Evolutionary conservation across 2,329 filamentous ascomycete genomes (phyloP), one percentile per base, ranked within the genome.

Genomic region (Colletotrichum sp.): DNA sequence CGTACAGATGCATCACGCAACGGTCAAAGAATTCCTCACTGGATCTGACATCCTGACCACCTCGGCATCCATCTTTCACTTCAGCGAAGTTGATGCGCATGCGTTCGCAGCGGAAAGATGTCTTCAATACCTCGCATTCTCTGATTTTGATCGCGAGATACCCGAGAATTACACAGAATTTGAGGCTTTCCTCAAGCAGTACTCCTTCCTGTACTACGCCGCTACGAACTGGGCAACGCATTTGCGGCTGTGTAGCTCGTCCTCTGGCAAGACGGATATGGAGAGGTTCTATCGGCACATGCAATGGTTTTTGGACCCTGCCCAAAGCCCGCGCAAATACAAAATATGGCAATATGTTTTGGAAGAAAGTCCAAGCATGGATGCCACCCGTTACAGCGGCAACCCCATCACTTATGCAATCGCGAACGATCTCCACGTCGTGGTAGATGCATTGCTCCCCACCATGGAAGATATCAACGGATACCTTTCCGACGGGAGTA

Each of bases 401-500:
- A 1, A 0, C 4, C 18, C 18, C 6, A 48, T 48, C 10, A 48
- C 0, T 7, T 48, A 48, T 0, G 44, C 44, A 0, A 48, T 48
- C 6, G 44, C 44, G 0, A 48, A 48, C 9, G 44, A 48, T 22
- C 44, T 48, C 10, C 44, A 48, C 10, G 3, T 48, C 44, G 1
- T 48, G 44, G 10, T 48, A 0, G 44, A 48, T 0, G 6, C 6
- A 48, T 0, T 48, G 0, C 44, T 48, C 0, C 44, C 44, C 6
- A 48, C 10, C 0, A 2, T 48, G 18, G 44, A 48, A 0, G 44
- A 48, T 0, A 0, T 48, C 0, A 22, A 48, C 0, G 10, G 0
- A 22, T 7, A 48, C 10, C 1, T 48, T 22, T 0, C 6, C 18
- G 44, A 22, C 10, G 44, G 44, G 1, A 48, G 44, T 0, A 48